These are phyloP conservation scores for Melaleuca quinquenervia DNA, from an alignment of 345 rosid genomes.

Conservation along the genomic window DNA sequence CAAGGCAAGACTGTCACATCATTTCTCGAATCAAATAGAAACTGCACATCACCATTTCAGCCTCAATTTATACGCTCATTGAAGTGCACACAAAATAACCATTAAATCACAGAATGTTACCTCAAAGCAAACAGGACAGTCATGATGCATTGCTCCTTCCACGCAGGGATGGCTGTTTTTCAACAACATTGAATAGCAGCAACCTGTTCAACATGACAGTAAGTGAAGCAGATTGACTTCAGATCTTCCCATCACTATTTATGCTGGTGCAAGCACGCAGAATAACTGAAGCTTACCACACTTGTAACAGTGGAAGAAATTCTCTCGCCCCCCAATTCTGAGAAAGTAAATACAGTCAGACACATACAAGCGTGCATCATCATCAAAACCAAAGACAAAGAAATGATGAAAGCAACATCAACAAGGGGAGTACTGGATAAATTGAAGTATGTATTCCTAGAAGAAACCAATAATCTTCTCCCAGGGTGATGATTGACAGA, in stretches of 20 bases:
- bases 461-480: not conserved
- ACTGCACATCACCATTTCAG: conserved; percentile 30
- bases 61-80: not conserved
- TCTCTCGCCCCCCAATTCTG: conserved; percentile 78
- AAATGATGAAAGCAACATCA: not conserved
- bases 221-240: not conserved
- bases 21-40: conserved; percentile 56
- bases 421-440: not conserved
- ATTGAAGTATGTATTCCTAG: not conserved
- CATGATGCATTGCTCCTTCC: conserved; percentile 99
- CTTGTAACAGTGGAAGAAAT: conserved; percentile 83
- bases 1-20: conserved; percentile 77
- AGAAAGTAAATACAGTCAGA: not conserved
- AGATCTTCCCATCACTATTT: not conserved
- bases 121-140: conserved; percentile 93
- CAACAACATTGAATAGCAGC: conserved; percentile 70
- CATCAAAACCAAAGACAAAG: not conserved
- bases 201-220: conserved; percentile 29
- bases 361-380: not conserved
- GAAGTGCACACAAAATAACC: not conserved
- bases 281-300: conserved; percentile 49
- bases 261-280: not conserved
- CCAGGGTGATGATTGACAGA: not conserved
- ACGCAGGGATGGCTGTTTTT: conserved; percentile 74
- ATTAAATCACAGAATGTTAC: conserved; percentile 11